A percentile compares a stretch with the other conserved stretches of the same genome.
Conservation (phyloP, 768 basidiomycete species). For the Podaxis sp. region DNA sequence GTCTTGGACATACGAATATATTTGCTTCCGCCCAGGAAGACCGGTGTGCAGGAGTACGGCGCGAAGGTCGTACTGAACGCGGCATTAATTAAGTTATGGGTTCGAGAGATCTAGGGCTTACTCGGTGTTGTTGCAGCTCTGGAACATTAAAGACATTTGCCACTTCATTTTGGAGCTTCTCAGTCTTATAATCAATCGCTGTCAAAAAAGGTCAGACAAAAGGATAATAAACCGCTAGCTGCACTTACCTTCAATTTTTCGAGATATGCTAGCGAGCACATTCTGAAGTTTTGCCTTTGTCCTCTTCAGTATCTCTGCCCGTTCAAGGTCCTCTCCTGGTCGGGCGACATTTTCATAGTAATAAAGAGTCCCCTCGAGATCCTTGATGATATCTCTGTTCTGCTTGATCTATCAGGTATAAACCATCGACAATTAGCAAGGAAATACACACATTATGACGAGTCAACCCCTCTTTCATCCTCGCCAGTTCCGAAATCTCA, state of each 20-base stretch:
- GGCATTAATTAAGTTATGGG: neutral
- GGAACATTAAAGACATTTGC: conserved; percentile 55
- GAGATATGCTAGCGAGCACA: conserved; percentile 50
- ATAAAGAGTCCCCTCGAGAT: conserved; percentile 58
- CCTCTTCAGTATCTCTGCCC: conserved; percentile 39
- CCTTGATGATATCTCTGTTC: conserved; percentile 62
- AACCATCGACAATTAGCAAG: neutral
- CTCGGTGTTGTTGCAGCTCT: conserved; percentile 62
- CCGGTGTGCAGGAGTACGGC: conserved; percentile 79
- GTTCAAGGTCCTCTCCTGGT: conserved; percentile 42
- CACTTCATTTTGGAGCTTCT: conserved; percentile 41
- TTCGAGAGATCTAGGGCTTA: conserved; percentile 25
- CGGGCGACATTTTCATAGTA: conserved; percentile 73
- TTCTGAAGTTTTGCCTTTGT: conserved; percentile 52
- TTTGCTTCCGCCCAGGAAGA: conserved; percentile 70
- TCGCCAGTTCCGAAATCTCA: conserved; percentile 46
- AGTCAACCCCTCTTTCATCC: conserved; percentile 46
- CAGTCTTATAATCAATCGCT: conserved; percentile 56
- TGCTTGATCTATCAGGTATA: conserved; percentile 23
- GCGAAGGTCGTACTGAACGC: conserved; percentile 71
- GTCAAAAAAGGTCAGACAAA: neutral
- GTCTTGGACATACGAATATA: conserved; percentile 76
- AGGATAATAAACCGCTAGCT: neutral
- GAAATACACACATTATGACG: conserved; percentile 50
- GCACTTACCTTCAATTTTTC: conserved; percentile 50